Evolutionary conservation across 2,329 filamentous ascomycete genomes (phyloP).

Genomic region (Trichoderma breve): DNA sequence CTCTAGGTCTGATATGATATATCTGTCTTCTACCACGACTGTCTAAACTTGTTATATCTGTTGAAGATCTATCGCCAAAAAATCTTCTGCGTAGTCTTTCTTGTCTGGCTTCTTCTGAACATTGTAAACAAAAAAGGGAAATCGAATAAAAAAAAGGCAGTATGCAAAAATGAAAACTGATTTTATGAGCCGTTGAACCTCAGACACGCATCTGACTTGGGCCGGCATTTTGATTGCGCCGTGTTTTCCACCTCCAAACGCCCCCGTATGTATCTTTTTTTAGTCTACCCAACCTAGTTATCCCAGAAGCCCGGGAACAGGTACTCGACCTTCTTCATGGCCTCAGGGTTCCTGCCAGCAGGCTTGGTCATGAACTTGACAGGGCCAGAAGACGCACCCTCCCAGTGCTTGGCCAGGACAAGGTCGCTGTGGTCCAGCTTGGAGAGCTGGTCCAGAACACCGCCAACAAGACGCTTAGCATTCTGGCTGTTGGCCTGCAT

Average conservation of each 20-base stretch:
- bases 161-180: neutral
- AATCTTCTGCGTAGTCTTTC: neutral
- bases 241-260: neutral
- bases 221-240: neutral
- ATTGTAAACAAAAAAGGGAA: neutral
- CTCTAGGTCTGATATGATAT: neutral
- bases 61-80: slow-evolving; percentile 16
- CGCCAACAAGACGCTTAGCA: slow-evolving; percentile 78
- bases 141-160: neutral
- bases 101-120: neutral
- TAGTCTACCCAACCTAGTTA: slow-evolving; percentile 26
- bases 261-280: neutral
- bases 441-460: slow-evolving; percentile 81
- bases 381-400: slow-evolving; percentile 72
- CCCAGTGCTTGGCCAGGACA: slow-evolving; percentile 77
- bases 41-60: slow-evolving; percentile 2
- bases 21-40: neutral
- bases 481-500: slow-evolving; percentile 94
- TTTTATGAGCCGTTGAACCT: neutral
- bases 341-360: slow-evolving; percentile 69
- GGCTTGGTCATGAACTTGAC: slow-evolving; percentile 80
- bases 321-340: slow-evolving; percentile 76
- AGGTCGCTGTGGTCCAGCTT: slow-evolving; percentile 73
- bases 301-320: slow-evolving; percentile 80
- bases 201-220: neutral